Percentiles rank a stretch among this genome's conserved stretches.
Evolutionary conservation across 1,284 basidiomycete species (phyloP).

Genomic region (Leccinum pseudoinsigne): DNA sequence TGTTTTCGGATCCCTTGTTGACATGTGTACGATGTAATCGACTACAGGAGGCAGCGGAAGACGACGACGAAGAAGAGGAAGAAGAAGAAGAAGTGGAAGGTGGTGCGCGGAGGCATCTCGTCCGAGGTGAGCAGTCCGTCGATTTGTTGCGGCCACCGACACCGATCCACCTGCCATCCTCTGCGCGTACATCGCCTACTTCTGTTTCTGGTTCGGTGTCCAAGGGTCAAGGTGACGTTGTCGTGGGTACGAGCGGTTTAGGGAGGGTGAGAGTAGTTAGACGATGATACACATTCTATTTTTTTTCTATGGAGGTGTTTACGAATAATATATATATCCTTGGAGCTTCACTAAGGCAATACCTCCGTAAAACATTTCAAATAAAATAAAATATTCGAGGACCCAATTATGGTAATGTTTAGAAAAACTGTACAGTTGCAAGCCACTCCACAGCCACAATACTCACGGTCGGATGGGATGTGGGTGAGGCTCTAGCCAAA

Average conservation of each 20-base stretch:
- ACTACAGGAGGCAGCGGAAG: conserved; percentile 32
- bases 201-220: conserved; percentile 31
- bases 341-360: conserved; percentile 13
- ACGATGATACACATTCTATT: conserved; percentile 34
- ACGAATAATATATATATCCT: conserved; percentile 14
- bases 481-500: conserved; percentile 25
- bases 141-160: conserved; percentile 35
- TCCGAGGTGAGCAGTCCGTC: conserved; percentile 35
- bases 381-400: not conserved
- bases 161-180: conserved; percentile 37
- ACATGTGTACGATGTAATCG: not conserved
- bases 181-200: conserved; percentile 51
- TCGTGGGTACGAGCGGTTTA: conserved; percentile 18
- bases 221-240: conserved; percentile 35
- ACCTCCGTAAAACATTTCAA: not conserved
- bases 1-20: not conserved
- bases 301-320: conserved; percentile 3
- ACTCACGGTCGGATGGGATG: conserved; percentile 18
- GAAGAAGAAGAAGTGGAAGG: conserved; percentile 58
- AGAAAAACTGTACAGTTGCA: conserved; percentile 46
- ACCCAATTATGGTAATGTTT: conserved; percentile 15
- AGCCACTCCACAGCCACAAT: conserved; percentile 34
- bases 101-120: conserved; percentile 35
- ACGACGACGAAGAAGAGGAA: conserved; percentile 64
- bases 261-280: conserved; percentile 51